These are phyloP conservation scores for Cymodocea nodosa DNA, from an alignment of 116 monocot species.

Conservation along the genomic window DNA sequence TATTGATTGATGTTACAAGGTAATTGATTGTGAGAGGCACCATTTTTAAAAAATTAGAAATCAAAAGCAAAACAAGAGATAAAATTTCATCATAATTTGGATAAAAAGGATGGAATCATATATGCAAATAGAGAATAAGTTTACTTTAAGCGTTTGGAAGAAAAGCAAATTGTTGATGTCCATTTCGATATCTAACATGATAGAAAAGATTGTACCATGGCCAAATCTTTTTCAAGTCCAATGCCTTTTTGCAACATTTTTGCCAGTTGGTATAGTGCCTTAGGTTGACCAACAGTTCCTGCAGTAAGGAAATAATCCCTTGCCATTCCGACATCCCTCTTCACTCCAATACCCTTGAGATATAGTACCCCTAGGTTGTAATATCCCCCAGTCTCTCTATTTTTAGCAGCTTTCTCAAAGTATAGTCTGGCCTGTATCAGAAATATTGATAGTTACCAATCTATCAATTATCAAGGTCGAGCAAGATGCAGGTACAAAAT, in stretches of 20 bases:
- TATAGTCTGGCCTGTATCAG: slow-evolving; percentile 63
- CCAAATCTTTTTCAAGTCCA: slow-evolving; percentile 69
- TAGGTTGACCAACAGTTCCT: slow-evolving; percentile 83
- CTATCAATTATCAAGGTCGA: too few relatives aligned
- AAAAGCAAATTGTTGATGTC: too few relatives aligned
- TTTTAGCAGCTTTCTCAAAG: slow-evolving; percentile 76
- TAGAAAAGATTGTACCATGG: slow-evolving; percentile 31
- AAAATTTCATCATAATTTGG: too few relatives aligned
- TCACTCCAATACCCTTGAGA: slow-evolving; percentile 87
- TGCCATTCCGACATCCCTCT: slow-evolving; percentile 48
- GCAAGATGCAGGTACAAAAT: too few relatives aligned
- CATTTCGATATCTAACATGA: too few relatives aligned
- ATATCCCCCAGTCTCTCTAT: slow-evolving; percentile 71
- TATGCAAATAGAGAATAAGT: too few relatives aligned
- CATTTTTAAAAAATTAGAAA: too few relatives aligned
- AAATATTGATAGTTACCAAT: neutral
- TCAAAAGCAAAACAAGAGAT: too few relatives aligned
- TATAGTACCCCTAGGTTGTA: slow-evolving; percentile 89
- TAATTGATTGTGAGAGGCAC: too few relatives aligned
- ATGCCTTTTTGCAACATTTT: slow-evolving; percentile 90
- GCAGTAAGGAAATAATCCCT: slow-evolving; percentile 58
- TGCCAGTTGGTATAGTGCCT: slow-evolving; percentile 89
- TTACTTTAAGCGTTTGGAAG: too few relatives aligned
- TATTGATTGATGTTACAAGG: too few relatives aligned
- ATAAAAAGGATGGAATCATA: too few relatives aligned